Conservation (phyloP, 371 early-diverging fungal genomes). For the Rozella allomycis region DNA sequence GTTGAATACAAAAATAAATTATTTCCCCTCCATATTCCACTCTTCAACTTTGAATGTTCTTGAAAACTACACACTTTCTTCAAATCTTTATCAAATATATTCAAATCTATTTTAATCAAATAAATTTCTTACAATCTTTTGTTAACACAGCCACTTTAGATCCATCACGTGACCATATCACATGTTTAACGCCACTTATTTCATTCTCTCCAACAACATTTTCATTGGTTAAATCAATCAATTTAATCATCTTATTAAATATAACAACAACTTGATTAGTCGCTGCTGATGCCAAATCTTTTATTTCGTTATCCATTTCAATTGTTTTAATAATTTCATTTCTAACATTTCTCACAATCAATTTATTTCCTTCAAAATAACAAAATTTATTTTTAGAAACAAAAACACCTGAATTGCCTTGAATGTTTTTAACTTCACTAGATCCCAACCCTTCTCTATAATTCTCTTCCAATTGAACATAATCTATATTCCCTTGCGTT, state of each 20-base stretch:
- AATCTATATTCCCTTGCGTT: too few species aligned
- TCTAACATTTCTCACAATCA: neutral
- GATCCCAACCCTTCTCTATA: too few species aligned
- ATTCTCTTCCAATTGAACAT: too few species aligned
- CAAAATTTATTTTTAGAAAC: conserved; percentile 87
- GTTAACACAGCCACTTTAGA: conserved; percentile 62
- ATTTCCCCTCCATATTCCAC: conserved; percentile 79
- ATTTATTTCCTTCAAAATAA: conserved; percentile 51
- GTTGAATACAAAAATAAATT: conserved; percentile 91
- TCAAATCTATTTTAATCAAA: neutral
- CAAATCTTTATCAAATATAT: conserved; percentile 32
- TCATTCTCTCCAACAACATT: conserved; percentile 27
- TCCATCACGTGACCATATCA: conserved; percentile 69
- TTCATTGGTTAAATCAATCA: neutral
- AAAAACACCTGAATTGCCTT: conserved; percentile 48
- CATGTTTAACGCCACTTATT: conserved; percentile 61
- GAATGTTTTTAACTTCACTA: neutral
- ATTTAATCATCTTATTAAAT: neutral
- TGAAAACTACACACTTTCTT: conserved; percentile 64
- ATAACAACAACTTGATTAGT: neutral
- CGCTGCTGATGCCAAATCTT: neutral
- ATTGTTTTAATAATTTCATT: neutral
- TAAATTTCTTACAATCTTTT: conserved; percentile 50
- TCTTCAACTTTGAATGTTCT: conserved; percentile 92
- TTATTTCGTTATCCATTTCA: neutral